Base-by-base conservation (phyloP, 352 stramenopile genomes). In the Globisporangium acanthophoron region DNA sequence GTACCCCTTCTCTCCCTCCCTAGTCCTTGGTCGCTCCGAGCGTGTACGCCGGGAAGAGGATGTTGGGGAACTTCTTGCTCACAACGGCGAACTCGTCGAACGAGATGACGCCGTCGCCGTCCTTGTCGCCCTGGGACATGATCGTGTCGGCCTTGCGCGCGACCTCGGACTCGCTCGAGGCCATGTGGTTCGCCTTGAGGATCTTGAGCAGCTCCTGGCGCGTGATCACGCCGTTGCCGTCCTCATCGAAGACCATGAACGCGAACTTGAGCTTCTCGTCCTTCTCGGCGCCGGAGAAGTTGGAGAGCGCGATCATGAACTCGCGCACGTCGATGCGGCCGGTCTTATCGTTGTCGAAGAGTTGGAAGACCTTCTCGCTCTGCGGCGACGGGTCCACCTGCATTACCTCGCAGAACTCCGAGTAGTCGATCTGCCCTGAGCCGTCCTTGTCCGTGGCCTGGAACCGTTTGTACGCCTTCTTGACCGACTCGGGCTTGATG, bases 71-170 rank as follows among this genome's bases (percentile, higher is more conserved):
- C 66, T 97, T 98, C 70, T 98, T 98, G 71, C 78, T 96, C 53
- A 98, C 93, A 58, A 98, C 72, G 29, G 96, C 87, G 68, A 98
- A 98, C 70, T 98, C 96, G 62, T 99, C 94, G 67, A 99, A 98
- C 18, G 89, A 98, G 62, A 99, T 97, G 50, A 98, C 90, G 27
- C 95, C 94, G 75, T 98, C 94, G 61, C 94, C 95, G 70, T 98
- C 90, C 70, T 98, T 98, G 64, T 98, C 90, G 37, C 88, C 94
- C 64, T 98, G 94, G 21, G 88, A 93, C 92, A 99, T 98, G 69
- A 99, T 98, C 51, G 93, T 98, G 65, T 98, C 94, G 24, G 95
- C 93, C 69, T 98, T 98, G 48, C 92, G 85, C 29, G 88, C 64
- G n/a, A 98, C 94, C 64, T 98, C 94, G 51, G 84, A 72, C 58